Evolutionary conservation across 2,329 filamentous ascomycete genomes (phyloP).

Genomic region (Sordariomycetes sp.): DNA sequence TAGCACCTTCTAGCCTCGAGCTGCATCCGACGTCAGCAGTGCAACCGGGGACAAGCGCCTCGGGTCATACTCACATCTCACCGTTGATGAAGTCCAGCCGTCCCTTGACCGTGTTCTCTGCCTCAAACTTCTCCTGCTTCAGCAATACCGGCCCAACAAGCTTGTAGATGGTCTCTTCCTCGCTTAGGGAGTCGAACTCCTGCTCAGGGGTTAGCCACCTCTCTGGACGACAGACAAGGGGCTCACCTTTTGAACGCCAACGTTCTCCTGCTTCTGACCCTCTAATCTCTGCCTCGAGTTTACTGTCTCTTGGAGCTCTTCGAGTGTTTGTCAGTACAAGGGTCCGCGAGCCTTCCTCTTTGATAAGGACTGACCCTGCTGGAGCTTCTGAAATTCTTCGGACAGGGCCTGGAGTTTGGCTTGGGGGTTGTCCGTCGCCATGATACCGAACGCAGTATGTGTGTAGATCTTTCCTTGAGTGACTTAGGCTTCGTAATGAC

Average conservation of each 20-base stretch:
- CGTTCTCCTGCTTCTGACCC: constrained; percentile 88
- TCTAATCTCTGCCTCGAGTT: constrained; percentile 83
- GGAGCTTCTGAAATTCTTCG: constrained; percentile 79
- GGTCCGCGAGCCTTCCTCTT: too few relatives aligned
- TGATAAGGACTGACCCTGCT: constrained; percentile 59
- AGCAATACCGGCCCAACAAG: constrained; percentile 84
- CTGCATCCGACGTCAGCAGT: constrained; percentile 11
- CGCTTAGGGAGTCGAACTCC: constrained; percentile 74
- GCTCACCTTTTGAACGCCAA: constrained; percentile 69
- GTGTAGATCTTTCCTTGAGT: too few relatives aligned
- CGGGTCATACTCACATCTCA: constrained; percentile 77
- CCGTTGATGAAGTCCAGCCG: constrained; percentile 87
- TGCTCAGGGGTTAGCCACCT: constrained; percentile 19
- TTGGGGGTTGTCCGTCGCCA: constrained; percentile 50
- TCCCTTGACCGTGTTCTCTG: constrained; percentile 82
- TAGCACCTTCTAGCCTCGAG: constrained; percentile 36
- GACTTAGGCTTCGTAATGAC: too few relatives aligned
- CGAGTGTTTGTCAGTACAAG: too few relatives aligned
- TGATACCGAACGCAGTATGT: too few relatives aligned
- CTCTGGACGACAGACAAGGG: neutral
- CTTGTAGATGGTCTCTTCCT: constrained; percentile 90
- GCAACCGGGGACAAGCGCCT: neutral
- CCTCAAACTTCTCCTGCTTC: constrained; percentile 90
- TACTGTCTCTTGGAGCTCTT: constrained; percentile 72
- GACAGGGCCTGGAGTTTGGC: constrained; percentile 73